Base-by-base conservation (phyloP, 257 asterid species). In the Solanum sparsipilum region DNA sequence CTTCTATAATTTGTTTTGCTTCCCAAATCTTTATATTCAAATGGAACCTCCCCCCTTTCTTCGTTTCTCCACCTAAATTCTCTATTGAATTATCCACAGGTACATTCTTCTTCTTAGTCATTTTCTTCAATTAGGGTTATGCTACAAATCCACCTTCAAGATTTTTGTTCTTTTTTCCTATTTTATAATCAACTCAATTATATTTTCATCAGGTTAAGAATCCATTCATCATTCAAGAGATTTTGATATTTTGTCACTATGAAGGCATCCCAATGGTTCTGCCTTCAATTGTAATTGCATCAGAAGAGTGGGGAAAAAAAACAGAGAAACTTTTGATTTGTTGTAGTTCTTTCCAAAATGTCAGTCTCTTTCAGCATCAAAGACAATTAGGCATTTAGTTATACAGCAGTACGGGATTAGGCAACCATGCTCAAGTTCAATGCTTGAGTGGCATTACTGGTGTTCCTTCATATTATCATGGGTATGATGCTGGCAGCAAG, bases 391-490 rank as follows among this genome's bases (percentile, higher is more conserved):
- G 86, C 92, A 92, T 18, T 89, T 91, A 87, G 87, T 88, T 36
- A 84, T 88, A 44, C 88, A 89, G 84, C 91, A 93, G 29, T 27
- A 27, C 6, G 8, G 83, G 72, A 86, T 89, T 38, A 73, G 88
- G 79, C 56, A 85, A 85, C 86, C 86, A 15, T 87, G 72, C 82
- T 85, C 95, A 91, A 89, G 88, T 92, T 91, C 93, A 95, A 67
- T 85, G 94, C 25, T 86, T 91, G 89, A 88, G 92, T 83, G 87
- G 93, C 90, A 90, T 93, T 86, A 87, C 91, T 18, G 91, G 93
- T 68, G 75, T 88, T 73, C 85, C 71, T 88, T 85, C 32, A 63
- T 63, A 23, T 84, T 56, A 90, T 58, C 56, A 88, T 2, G 89
- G 60, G 18, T 65, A 25, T 67, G 20, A 29, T 34, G 39, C 83